Base-by-base conservation (phyloP, 2,329 filamentous ascomycete species). In the Arthrobotrys conoides region DNA sequence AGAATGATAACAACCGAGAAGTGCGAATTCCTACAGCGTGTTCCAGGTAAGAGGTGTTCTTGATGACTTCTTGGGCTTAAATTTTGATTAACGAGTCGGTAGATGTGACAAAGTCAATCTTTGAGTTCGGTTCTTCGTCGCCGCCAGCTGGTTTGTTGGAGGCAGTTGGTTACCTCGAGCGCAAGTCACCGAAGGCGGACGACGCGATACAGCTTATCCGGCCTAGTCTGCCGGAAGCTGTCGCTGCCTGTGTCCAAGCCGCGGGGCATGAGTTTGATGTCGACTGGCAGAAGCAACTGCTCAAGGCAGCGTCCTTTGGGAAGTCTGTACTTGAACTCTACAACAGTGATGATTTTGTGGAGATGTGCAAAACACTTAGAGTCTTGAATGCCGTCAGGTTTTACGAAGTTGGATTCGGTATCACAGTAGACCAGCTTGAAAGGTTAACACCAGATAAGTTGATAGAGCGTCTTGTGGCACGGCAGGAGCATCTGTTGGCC, bases 241-340 rank as follows among this genome's bases (percentile, higher is more conserved):
- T 99, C 0, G 94, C 97, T 84, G 92, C 91, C 0, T 99, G 96
- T 83, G 92, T 99, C 78, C 93, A 93, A 83, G 96, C 96, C 44
- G 94, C 96, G 6, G 96, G 95, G 1, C 91, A 97, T 76, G 96
- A 99, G 84, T 97, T 94, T 83, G 93, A 91, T 82, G 87, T 91
- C 1, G 90, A 95, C 83, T 97, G 94, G 93, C 96, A 99, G 83
- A 99, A 98, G 83, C 90, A 96, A 82, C 87, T 99, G 0, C 87
- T 99, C n/a, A 96, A 96, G 84, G 96, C 96, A 5, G 96, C 96
- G 0, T 98, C 95, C 0, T 98, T 97, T 84, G 96, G 96, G 79
- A 99, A 99, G 84, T 98, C 96, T 0, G 96, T 98, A 0, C 88
- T 99, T 2, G 96, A 98, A 82, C 90, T 98, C 12, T 99, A 98